A percentile compares a stretch with the other conserved stretches of the same genome.
Conservation (phyloP, 2,329 filamentous ascomycete species). For the Cadophora luteo-olivacea region DNA sequence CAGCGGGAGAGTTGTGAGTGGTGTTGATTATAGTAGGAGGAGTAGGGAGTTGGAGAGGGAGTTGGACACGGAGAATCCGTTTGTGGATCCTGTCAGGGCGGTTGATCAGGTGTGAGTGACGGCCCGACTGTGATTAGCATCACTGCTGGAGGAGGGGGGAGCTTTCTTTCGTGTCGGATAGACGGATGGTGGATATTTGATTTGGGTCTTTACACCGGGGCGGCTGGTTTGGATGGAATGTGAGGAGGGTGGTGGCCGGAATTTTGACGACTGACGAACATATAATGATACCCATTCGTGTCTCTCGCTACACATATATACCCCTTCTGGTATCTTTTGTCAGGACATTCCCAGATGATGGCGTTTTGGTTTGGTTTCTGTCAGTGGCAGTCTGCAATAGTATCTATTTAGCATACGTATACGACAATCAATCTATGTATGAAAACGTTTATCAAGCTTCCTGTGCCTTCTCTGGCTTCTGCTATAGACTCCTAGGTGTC, state of each 20-base stretch:
- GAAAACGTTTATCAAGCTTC: neutral
- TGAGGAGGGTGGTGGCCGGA: neutral
- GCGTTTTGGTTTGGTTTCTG: neutral
- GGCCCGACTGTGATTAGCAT: neutral
- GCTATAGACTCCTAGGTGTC: too few species aligned
- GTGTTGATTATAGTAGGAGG: slow-evolving; percentile 34
- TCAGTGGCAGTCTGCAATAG: neutral
- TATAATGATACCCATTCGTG: slow-evolving; percentile 39
- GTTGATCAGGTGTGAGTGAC: slow-evolving; percentile 37
- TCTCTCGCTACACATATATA: slow-evolving; percentile 34
- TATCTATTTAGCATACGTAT: slow-evolving; percentile 1
- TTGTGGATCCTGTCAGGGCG: slow-evolving; percentile 41
- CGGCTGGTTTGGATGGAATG: neutral
- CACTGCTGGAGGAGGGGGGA: neutral
- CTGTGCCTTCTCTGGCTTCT: neutral
- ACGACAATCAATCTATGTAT: neutral
- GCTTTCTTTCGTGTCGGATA: slow-evolving; percentile 13
- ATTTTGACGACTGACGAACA: slow-evolving; percentile 24
- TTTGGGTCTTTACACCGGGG: neutral
- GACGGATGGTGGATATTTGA: slow-evolving; percentile 15
- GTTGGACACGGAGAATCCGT: slow-evolving; percentile 37
- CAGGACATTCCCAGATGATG: slow-evolving; percentile 4
- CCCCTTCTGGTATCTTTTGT: slow-evolving; percentile 10
- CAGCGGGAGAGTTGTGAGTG: slow-evolving; percentile 30
- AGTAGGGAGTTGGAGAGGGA: slow-evolving; percentile 40